phyloP scores from a whole-genome alignment of 352 stramenopile species.

The Globisporangium spiculum region DNA sequence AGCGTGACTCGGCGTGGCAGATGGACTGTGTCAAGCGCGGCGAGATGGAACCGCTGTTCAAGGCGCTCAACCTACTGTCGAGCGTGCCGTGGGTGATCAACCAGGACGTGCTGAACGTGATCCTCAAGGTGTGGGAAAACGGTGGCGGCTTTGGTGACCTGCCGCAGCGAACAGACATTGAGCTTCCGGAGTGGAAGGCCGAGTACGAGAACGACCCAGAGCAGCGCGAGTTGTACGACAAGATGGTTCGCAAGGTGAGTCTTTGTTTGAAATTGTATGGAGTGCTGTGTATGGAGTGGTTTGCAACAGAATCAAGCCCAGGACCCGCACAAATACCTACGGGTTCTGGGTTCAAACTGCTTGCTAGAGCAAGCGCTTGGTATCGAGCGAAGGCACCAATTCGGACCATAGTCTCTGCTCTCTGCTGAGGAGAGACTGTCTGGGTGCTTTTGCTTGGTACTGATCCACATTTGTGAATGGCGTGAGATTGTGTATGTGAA shows the following conservation, averaged over 20 bases:
- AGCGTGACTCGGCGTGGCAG: neutral
- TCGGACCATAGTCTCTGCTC: neutral
- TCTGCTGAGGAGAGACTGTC: neutral
- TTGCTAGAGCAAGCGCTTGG: constrained; percentile 2
- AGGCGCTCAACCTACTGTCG: neutral
- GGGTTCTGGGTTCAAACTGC: constrained; percentile 1
- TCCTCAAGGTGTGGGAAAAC: neutral
- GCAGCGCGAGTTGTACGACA: neutral
- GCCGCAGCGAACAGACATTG: neutral
- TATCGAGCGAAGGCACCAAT: neutral
- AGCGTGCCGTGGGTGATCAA: neutral
- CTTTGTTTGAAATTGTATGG: neutral
- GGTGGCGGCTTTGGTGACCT: neutral
- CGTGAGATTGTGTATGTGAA: neutral
- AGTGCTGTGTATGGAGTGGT: neutral
- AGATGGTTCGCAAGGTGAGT: neutral
- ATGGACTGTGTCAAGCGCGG: neutral
- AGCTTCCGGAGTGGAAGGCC: neutral
- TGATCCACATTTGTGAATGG: neutral
- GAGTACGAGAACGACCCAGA: neutral
- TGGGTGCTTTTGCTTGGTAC: neutral
- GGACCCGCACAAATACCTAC: neutral
- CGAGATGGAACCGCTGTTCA: neutral
- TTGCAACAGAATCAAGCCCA: constrained; percentile 3
- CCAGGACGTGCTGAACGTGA: neutral